phyloP scores from a whole-genome alignment of 2,329 filamentous ascomycete genomes.

The Neofusicoccum ribis region DNA sequence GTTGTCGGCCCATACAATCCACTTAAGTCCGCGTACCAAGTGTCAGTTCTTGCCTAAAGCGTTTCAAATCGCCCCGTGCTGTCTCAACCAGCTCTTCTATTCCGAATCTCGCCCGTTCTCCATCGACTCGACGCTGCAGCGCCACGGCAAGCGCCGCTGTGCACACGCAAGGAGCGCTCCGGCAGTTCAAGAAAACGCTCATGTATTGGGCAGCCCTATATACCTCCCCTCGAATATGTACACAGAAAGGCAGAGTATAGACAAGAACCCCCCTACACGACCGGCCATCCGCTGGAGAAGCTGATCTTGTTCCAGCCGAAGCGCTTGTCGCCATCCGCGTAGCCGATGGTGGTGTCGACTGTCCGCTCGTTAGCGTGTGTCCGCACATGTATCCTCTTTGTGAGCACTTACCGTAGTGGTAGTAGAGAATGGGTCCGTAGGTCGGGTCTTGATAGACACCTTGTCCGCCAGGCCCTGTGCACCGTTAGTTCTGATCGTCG shows the following conservation, averaged over 20 bases:
- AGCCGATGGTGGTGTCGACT: slow-evolving; percentile 55
- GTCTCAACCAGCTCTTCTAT: too few species aligned
- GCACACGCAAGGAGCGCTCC: neutral
- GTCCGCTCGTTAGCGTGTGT: neutral
- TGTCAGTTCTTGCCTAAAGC: too few species aligned
- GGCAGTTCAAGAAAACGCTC: neutral
- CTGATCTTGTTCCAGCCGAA: slow-evolving; percentile 55
- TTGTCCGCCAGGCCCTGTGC: slow-evolving; percentile 59
- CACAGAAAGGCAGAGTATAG: neutral
- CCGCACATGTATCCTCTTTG: neutral
- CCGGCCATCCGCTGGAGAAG: slow-evolving; percentile 54
- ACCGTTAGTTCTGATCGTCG: too few species aligned
- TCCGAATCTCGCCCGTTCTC: too few species aligned
- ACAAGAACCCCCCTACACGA: slow-evolving; percentile 28
- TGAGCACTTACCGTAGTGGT: slow-evolving; percentile 54
- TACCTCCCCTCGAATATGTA: neutral
- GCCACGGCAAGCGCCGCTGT: too few species aligned
- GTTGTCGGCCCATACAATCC: neutral
- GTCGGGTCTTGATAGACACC: slow-evolving; percentile 55
- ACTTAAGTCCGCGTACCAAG: too few species aligned
- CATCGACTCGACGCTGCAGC: too few species aligned
- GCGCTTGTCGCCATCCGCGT: slow-evolving; percentile 52
- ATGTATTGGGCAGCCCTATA: neutral
- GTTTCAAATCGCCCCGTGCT: too few species aligned
- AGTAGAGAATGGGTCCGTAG: slow-evolving; percentile 59